Evolutionary conservation across 1,284 basidiomycete genomes (phyloP), one percentile per base, ranked within the genome.

Genomic region (Malassezia japonica): DNA sequence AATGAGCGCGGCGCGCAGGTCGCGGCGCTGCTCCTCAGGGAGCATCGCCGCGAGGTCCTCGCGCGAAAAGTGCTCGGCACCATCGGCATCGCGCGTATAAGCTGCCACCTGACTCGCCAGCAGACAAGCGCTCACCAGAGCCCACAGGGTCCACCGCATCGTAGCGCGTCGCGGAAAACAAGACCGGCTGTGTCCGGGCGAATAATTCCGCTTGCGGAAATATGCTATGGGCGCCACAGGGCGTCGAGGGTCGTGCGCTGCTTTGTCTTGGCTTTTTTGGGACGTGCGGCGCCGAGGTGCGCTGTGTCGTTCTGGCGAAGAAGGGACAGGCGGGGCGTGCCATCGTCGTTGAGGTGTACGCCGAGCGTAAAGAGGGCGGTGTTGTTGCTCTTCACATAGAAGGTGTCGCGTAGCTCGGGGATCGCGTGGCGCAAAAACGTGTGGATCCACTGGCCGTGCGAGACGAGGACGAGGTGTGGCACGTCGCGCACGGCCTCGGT

Each of bases 391-490:
- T 35, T 39, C 9, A 54, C 35, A 25, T 54, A 54, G 35, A 43
- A 54, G 2, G 46, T 27, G 13, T 39, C 20, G 12, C 51, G 45
- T 23, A 48, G 28, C n/a, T 42, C 24, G 1, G 46, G 51, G 13
- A 45, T 20, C 16, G 38, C 15, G 8, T 13, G 23, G 9, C 20
- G 18, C 4, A 70, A 50, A 23, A 66, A 68, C 9, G 59, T 54
- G 3, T 63, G 60, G 50, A 70, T 63, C 64, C 62, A 65, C 52
- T 66, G 61, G 20, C 65, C 67, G 53, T 70, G 67, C 13, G 59
- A 57, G 13, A 70, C 64, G 6, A 68, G 32, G 2, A 70, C 59
- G 4, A 65, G 51, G 33, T 66, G 65, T 10, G 65, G 60, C 2
- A 41, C 23, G 1, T 29, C 18, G 16, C 15, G 12, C 9, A 5